Conservation (phyloP, 164 flowering plant species). For the Tetracentron sinense region DNA sequence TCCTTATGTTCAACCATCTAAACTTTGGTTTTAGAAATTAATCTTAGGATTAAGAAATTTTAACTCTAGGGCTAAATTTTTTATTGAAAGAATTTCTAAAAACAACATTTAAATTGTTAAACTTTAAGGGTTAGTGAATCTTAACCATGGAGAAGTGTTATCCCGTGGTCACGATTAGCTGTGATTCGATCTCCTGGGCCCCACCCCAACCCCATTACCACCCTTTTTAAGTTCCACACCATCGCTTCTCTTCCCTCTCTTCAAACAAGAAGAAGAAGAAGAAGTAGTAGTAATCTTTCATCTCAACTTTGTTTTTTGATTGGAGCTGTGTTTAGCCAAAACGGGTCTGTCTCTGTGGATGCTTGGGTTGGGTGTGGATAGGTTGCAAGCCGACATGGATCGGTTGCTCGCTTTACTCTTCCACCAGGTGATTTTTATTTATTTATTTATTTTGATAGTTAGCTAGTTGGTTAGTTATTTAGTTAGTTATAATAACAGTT, state of each 20-base stretch:
- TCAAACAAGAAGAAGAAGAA: conserved; percentile 1
- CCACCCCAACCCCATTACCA: too few relatives aligned
- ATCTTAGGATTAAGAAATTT: too few relatives aligned
- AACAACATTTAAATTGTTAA: too few relatives aligned
- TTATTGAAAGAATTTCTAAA: too few relatives aligned
- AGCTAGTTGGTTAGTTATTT: background rate
- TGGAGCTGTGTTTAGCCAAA: conserved; percentile 45
- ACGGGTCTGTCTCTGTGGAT: conserved; percentile 98
- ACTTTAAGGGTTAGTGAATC: too few relatives aligned
- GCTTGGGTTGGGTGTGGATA: conserved; percentile 78
- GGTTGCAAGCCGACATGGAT: conserved; percentile 79
- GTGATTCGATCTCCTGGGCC: too few relatives aligned
- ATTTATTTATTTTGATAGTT: background rate
- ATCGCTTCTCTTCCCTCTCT: conserved; percentile 1
- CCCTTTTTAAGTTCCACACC: conserved; percentile 11
- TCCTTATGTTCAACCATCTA: too few relatives aligned
- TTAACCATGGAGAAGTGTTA: too few relatives aligned
- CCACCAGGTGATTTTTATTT: conserved; percentile 55
- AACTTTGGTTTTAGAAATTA: too few relatives aligned
- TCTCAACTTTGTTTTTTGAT: too few relatives aligned
- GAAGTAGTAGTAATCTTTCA: background rate
- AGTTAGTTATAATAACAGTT: background rate
- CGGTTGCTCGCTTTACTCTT: conserved; percentile 82
- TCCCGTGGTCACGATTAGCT: too few relatives aligned
- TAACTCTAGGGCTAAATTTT: too few relatives aligned